Percentiles rank a stretch among this genome's conserved stretches.
Conservation (phyloP, 2,329 filamentous ascomycete species). For the Penicillium frequentans region DNA sequence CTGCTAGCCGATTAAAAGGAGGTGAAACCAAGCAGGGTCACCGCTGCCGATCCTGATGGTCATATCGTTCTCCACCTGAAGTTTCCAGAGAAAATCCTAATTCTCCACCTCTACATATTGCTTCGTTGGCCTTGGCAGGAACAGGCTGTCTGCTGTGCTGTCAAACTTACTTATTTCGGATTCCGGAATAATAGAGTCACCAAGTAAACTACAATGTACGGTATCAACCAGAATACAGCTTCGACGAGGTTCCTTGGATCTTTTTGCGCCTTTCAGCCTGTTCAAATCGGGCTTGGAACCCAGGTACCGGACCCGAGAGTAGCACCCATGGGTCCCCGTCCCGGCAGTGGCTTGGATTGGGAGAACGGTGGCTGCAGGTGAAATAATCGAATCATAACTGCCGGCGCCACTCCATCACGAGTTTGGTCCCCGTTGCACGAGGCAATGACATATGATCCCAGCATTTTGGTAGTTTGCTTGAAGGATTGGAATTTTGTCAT, state of each 20-base stretch:
- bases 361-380: slow-evolving; percentile 8
- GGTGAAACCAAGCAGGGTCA: slow-evolving; percentile 26
- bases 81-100: background rate
- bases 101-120: background rate
- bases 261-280: background rate
- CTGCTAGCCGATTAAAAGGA: slow-evolving; percentile 17
- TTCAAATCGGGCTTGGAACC: background rate
- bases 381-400: slow-evolving; percentile 19
- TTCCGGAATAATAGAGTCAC: background rate
- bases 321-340: slow-evolving; percentile 12
- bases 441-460: background rate
- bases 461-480: background rate
- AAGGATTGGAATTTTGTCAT: background rate
- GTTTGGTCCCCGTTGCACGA: slow-evolving; percentile 12
- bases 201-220: too few species aligned
- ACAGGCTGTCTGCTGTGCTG: background rate
- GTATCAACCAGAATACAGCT: background rate
- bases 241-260: background rate
- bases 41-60: slow-evolving; percentile 25
- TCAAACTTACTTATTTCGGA: background rate
- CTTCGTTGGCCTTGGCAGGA: slow-evolving; percentile 1
- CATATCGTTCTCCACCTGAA: background rate
- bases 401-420: slow-evolving; percentile 18
- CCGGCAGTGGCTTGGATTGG: slow-evolving; percentile 19
- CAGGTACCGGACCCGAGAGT: slow-evolving; percentile 12